A percentile compares a stretch with the other conserved stretches of the same genome.
phyloP scores from a whole-genome alignment of 2,329 filamentous ascomycete genomes.

The Talaromyces sp. region DNA sequence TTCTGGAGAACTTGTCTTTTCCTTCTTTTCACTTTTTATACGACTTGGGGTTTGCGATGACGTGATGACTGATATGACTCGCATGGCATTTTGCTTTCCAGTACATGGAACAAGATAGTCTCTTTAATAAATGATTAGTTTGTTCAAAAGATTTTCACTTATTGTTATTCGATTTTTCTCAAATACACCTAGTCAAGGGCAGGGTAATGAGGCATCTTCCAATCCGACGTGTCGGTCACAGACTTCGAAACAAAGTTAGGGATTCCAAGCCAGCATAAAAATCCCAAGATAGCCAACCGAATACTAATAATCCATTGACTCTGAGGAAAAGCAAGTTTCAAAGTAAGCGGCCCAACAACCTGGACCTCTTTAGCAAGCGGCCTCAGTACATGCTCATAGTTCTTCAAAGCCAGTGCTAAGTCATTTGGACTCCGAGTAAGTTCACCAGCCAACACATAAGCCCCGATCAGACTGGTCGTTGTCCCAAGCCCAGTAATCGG shows the following conservation, averaged over 20 bases:
- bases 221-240: background rate
- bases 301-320: background rate
- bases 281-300: background rate
- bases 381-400: background rate
- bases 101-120: background rate
- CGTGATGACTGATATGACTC: slow-evolving; percentile 26
- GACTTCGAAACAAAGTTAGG: background rate
- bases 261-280: background rate
- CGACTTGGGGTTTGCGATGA: slow-evolving; percentile 12
- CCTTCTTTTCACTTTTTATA: background rate
- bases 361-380: background rate
- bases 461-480: slow-evolving; percentile 37
- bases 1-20: background rate
- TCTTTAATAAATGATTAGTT: slow-evolving; percentile 12
- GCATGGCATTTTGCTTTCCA: slow-evolving; percentile 5
- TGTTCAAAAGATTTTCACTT: too few relatives aligned
- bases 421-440: background rate
- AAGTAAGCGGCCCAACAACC: background rate
- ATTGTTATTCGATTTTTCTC: too few relatives aligned
- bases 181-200: background rate
- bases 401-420: background rate
- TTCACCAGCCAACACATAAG: slow-evolving; percentile 61
- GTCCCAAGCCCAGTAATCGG: slow-evolving; percentile 41
- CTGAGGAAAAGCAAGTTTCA: slow-evolving; percentile 17
- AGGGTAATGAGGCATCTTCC: background rate